Base-by-base conservation (phyloP, 1,284 basidiomycete genomes). In the Sparassis latifolia region DNA sequence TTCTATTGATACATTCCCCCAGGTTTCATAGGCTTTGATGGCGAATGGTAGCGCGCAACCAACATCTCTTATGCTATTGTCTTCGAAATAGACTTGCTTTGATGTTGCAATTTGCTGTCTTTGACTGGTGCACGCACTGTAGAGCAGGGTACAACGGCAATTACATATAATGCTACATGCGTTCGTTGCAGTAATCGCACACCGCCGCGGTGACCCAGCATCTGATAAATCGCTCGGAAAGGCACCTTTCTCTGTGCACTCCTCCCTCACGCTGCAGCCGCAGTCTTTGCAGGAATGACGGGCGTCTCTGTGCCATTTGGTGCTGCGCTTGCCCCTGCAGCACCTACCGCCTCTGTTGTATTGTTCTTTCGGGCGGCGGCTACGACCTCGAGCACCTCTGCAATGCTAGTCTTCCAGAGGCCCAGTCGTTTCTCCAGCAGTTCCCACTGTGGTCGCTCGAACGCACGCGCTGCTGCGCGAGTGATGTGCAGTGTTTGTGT, bases 21-120 rank as follows among this genome's bases (percentile, higher is more conserved):
- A 86, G 86, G 88, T 2, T 91, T 91, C 61, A 75, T 84, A 57
- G 87, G 88, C 32, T 91, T 91, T 58, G 88, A 91, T 62, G 88
- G 88, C 51, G 84, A 88, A 53, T 91, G 88, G 87, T 90, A 53
- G 41, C 12, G 6, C 35, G 35, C 35, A 37, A 12, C 20, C 20
- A 20, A 20, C 20, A 20, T 20, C 20, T 20, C 35, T 37, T 12
- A 37, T 37, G 35, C 7, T 37, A 12, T 37, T 37, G 35, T 37
- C 7, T 37, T 37, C 20, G 20, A 20, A 20, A 12, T 37, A 37
- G 6, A 37, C 35, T 37, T 37, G 35, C 35, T 37, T 7, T 37
- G 7, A 12, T 37, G 35, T 12, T 37, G 35, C 7, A 12, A 6
- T 37, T 37, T 12, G 35, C 6, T 37, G 20, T 20, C 20, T 20